phyloP scores from a whole-genome alignment of 345 rosid species.

The Viola odorata region DNA sequence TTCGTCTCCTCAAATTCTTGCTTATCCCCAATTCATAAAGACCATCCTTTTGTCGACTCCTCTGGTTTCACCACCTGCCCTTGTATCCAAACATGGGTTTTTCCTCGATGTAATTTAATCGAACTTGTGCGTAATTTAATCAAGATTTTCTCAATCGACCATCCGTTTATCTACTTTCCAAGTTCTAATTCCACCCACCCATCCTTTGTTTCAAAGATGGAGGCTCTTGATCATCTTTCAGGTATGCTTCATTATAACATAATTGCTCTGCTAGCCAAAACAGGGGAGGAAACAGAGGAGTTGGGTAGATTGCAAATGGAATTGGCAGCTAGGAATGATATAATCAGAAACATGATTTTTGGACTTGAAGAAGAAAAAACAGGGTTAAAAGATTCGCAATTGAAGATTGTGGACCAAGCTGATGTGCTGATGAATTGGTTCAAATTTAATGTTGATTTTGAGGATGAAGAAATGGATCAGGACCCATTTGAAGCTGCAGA shows the following conservation, averaged over 20 bases:
- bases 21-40: constrained; percentile 22
- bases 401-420: constrained; percentile 15
- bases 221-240: constrained; percentile 60
- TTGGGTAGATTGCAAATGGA: constrained; percentile 33
- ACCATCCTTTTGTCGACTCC: constrained; percentile 56
- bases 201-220: constrained; percentile 35
- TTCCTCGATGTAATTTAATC: constrained; percentile 43
- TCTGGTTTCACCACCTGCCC: constrained; percentile 42
- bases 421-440: constrained; percentile 41
- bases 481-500: constrained; percentile 31
- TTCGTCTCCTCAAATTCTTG: constrained; percentile 26
- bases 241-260: constrained; percentile 55
- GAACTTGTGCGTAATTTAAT: constrained; percentile 40
- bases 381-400: constrained; percentile 26
- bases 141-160: constrained; percentile 45
- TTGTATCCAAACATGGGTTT: constrained; percentile 48
- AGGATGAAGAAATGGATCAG: constrained; percentile 30
- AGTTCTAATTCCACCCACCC: constrained; percentile 25
- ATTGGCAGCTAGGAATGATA: constrained; percentile 22
- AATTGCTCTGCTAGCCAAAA: constrained; percentile 15
- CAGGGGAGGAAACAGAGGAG: constrained; percentile 36
- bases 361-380: constrained; percentile 38
- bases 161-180: constrained; percentile 33
- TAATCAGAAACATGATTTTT: constrained; percentile 9
- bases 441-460: constrained; percentile 21